Evolutionary conservation across 2,329 filamentous ascomycete species (phyloP).

Genomic region (Seiridium unicorne): DNA sequence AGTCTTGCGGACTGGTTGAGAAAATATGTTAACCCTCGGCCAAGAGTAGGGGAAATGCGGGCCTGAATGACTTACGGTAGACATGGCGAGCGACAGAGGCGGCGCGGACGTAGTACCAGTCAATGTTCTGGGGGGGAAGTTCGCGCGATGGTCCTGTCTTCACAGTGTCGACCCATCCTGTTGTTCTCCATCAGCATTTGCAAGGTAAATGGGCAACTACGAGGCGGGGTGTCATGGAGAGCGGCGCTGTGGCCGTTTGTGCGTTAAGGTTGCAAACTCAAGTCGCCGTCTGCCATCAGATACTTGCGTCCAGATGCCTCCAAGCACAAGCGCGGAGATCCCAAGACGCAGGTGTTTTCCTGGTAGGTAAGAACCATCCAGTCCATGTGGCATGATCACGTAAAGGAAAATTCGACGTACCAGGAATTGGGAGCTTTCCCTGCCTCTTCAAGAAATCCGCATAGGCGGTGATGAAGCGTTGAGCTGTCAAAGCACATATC

Average conservation of each 20-base stretch:
- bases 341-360: no score
- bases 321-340: neutral
- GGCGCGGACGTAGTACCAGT: slow-evolving; percentile 93
- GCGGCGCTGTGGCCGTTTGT: no score
- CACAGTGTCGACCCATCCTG: slow-evolving; percentile 99
- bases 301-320: no score
- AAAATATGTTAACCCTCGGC: slow-evolving; percentile 52
- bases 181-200: no score
- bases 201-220: neutral
- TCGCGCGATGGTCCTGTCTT: slow-evolving; percentile 97
- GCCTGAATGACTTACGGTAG: slow-evolving; percentile 37
- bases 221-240: no score
- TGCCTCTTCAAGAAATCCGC: slow-evolving; percentile 90
- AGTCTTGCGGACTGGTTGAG: slow-evolving; percentile 68
- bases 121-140: slow-evolving; percentile 95
- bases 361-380: no score
- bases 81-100: slow-evolving; percentile 96
- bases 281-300: no score
- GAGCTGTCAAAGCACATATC: slow-evolving; percentile 60
- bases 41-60: no score
- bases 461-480: slow-evolving; percentile 87
- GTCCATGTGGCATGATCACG: no score
- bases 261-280: no score
- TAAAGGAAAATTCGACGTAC: slow-evolving; percentile 48
- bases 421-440: slow-evolving; percentile 88